Percentiles rank a stretch among this genome's conserved stretches.
These are phyloP conservation scores for Lactuca sativa DNA, from an alignment of 129 eudicot species.

Conservation along the genomic window DNA sequence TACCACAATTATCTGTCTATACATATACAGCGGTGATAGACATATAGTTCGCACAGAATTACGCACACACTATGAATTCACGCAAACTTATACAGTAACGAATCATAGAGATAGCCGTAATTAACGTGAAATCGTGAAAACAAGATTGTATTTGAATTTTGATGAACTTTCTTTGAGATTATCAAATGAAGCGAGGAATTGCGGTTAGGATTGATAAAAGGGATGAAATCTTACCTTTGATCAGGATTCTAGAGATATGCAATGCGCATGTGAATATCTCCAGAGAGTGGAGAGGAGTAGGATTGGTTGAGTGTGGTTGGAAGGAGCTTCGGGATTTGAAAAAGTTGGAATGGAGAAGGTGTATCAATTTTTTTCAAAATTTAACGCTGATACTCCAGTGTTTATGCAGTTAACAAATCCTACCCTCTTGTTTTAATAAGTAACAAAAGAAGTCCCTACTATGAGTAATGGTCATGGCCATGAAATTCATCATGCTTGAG, in stretches of 20 bases:
- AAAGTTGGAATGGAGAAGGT: background rate
- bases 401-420: background rate
- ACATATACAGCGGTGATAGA: background rate
- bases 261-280: conserved; percentile 5
- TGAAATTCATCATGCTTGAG: background rate
- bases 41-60: background rate
- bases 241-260: conserved; percentile 21
- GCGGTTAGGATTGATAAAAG: background rate
- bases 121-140: conserved; percentile 1
- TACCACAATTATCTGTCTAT: background rate
- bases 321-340: conserved; percentile 6
- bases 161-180: background rate
- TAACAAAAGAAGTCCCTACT: background rate
- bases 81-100: conserved; percentile 18
- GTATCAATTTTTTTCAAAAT: background rate
- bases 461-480: background rate
- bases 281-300: conserved; percentile 12
- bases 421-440: background rate
- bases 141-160: background rate
- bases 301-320: conserved; percentile 23
- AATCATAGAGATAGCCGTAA: background rate
- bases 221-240: conserved; percentile 17
- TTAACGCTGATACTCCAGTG: background rate
- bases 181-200: conserved; percentile 2
- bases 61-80: background rate